Percentiles rank a stretch among this genome's conserved stretches.
These are phyloP conservation scores for Botrytis galanthina DNA, from an alignment of 2,329 filamentous ascomycete species.

Conservation along the genomic window DNA sequence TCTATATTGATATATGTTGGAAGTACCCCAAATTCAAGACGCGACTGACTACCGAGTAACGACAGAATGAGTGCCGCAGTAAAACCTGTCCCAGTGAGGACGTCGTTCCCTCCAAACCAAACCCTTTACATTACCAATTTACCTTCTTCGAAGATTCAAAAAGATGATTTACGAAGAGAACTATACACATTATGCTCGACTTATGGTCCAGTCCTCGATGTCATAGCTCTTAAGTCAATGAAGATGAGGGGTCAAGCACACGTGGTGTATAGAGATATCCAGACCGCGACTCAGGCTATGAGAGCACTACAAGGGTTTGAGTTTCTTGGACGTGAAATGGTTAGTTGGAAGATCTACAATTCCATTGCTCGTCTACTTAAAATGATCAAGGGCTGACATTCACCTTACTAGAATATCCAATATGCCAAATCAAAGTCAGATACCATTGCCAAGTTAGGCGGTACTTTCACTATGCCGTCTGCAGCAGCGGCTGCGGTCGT, in stretches of 20 bases:
- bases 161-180: constrained; percentile 78
- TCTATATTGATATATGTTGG: not conserved
- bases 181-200: constrained; percentile 94
- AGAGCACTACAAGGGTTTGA: constrained; percentile 79
- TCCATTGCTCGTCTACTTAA: not conserved
- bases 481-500: constrained; percentile 55
- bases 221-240: constrained; percentile 82
- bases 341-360: constrained; percentile 46
- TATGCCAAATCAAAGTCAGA: constrained; percentile 91
- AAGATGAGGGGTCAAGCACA: constrained; percentile 98
- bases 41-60: not conserved
- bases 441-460: constrained; percentile 85
- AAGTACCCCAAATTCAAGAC: not conserved
- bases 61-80: constrained; percentile 12
- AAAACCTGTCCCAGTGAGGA: constrained; percentile 4
- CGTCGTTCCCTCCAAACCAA: constrained; percentile 62
- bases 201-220: constrained; percentile 87
- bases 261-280: constrained; percentile 82
- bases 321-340: constrained; percentile 82
- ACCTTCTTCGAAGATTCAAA: constrained; percentile 81
- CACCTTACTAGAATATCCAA: constrained; percentile 67
- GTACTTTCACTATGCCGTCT: constrained; percentile 74
- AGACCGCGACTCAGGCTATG: constrained; percentile 93
- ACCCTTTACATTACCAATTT: constrained; percentile 89
- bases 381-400: not conserved